Base-by-base conservation (phyloP, 179 eudicot species). In the Carnegiea gigantea region DNA sequence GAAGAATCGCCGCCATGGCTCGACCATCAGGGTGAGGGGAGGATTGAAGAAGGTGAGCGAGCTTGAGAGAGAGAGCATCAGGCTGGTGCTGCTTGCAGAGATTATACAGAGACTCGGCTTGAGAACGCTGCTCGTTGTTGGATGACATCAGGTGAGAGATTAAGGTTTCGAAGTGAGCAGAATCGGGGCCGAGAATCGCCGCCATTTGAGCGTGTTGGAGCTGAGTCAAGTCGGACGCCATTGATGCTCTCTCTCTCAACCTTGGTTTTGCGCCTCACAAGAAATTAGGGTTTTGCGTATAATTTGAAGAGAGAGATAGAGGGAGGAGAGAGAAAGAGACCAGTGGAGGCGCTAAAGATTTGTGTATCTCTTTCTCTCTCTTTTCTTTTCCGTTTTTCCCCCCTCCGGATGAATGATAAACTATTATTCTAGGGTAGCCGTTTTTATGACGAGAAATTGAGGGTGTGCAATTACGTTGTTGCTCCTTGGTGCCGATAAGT, bases 121-220 rank as follows among this genome's bases (percentile, higher is more conserved):
- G 88, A 9, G 98, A 90, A 26, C 99, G 93, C 46, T 85, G 92
- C 51, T 92, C 97, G 86, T 95, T 95, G 78, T 92, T 83, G 46
- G 98, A 62, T 18, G 98, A 90, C 99, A 95, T 95, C 36, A 95
- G 92, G 48, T 95, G 95, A 12, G 98, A 92, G 59, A 95, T 91
- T 62, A 95, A 88, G 86, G 98, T 85, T 81, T 92, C 94, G 88
- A 95, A 92, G 6, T 89, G 93, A 48, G 93, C 83, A 13, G 89
- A 85, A 87, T 95, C 98, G 75, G 95, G 90, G 21, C 95, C 93
- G 65, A 95, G 90, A 36, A 95, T 90, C 24, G 89, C 85, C 17
- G 87, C 82, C 84, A 88, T 77, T 59, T 80, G 86, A 3, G 88
- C 85, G 33, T 79, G 85, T 10, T 83, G 86, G 18, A 80, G 44